Conservation (phyloP, 805 yeast species). For the Metschnikowia vanudenii region DNA sequence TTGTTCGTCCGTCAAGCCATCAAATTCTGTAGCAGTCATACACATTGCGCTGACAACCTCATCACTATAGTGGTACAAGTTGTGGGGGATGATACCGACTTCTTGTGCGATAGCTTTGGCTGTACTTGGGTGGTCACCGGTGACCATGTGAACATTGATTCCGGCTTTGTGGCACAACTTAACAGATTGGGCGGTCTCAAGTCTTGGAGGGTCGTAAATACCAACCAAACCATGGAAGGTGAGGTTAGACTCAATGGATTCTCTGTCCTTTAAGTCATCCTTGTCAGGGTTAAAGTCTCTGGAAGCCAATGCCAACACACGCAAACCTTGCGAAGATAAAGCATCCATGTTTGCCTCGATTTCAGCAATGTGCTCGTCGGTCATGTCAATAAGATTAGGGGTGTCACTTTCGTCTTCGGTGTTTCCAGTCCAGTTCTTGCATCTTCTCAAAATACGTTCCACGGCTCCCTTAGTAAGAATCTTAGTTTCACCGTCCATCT, state of each 20-base stretch:
- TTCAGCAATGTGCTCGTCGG: slow-evolving; percentile 15
- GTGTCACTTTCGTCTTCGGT: slow-evolving; percentile 20
- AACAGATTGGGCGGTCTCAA: slow-evolving; percentile 21
- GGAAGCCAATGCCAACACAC: slow-evolving; percentile 23
- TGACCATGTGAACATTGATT: slow-evolving; percentile 23
- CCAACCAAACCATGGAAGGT: slow-evolving; percentile 22
- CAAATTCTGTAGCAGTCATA: slow-evolving; percentile 74
- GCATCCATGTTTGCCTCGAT: slow-evolving; percentile 23
- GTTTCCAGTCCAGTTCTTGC: slow-evolving; percentile 20
- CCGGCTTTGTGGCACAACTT: slow-evolving; percentile 22
- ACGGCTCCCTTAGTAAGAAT: slow-evolving; percentile 24
- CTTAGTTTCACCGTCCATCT: slow-evolving; percentile 12
- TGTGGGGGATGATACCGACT: slow-evolving; percentile 30
- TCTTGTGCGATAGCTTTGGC: slow-evolving; percentile 25
- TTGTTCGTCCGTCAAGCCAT: slow-evolving; percentile 56
- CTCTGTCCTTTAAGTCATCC: slow-evolving; percentile 19
- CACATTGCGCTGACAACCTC: slow-evolving; percentile 64
- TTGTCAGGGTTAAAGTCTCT: slow-evolving; percentile 13
- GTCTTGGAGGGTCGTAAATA: slow-evolving; percentile 23
- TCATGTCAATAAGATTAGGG: slow-evolving; percentile 15
- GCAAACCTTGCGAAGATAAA: slow-evolving; percentile 21
- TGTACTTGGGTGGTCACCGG: slow-evolving; percentile 24
- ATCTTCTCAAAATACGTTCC: slow-evolving; percentile 19
- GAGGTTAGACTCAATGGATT: slow-evolving; percentile 19
- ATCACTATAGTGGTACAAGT: slow-evolving; percentile 53